Evolutionary conservation across 306 rosid genomes (phyloP).

Genomic region (Pueraria montana): DNA sequence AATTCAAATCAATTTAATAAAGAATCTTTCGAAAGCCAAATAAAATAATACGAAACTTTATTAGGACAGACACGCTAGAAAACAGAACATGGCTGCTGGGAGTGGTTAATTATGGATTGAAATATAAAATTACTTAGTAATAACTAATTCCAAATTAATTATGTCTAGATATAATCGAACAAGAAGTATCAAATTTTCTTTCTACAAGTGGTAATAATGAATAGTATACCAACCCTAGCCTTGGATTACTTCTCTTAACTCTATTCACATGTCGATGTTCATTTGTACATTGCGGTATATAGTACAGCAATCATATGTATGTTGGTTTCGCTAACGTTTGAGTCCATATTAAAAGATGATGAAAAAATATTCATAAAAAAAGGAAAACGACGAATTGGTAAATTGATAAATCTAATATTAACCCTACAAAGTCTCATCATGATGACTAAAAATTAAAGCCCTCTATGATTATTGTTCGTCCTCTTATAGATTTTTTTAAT

Average conservation of each 20-base stretch:
- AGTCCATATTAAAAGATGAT: not conserved
- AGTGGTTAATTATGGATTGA: slow-evolving; percentile 9
- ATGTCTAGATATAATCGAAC: not conserved
- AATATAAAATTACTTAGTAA: not conserved
- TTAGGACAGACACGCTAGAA: not conserved
- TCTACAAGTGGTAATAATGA: not conserved
- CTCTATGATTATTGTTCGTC: not conserved
- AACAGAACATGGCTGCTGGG: not conserved
- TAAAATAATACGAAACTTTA: too few relatives aligned
- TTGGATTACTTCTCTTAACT: slow-evolving; percentile 4
- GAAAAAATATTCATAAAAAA: not conserved
- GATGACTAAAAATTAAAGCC: not conserved
- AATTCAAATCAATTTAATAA: not conserved
- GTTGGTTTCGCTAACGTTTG: not conserved
- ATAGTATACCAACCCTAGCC: not conserved
- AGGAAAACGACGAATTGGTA: not conserved
- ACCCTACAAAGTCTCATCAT: not conserved
- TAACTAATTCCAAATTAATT: not conserved
- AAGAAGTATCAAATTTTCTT: not conserved
- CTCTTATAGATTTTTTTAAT: not conserved
- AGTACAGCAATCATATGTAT: not conserved
- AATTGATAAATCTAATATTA: not conserved
- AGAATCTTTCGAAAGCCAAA: too few relatives aligned
- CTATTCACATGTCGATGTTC: not conserved
- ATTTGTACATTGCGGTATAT: not conserved